These are phyloP conservation scores for Smittium mucronatum DNA, from an alignment of 371 early-diverging fungal genomes.

Conservation along the genomic window DNA sequence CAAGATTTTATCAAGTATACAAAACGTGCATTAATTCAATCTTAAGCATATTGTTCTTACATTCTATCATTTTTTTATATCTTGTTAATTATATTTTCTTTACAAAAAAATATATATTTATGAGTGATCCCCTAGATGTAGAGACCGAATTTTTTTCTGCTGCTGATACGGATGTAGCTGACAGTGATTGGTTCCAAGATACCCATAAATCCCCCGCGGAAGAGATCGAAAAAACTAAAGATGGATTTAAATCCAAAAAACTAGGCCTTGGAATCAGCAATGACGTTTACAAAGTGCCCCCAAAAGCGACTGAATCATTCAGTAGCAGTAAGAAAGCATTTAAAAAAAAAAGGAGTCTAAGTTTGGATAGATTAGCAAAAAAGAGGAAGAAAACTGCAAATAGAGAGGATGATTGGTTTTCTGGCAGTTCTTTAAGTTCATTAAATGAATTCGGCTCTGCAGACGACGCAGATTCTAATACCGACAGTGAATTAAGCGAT, in stretches of 20 bases:
- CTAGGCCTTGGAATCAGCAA: constrained; percentile 1
- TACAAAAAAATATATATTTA: too few relatives aligned
- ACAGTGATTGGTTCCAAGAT: constrained; percentile 26
- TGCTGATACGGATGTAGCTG: constrained; percentile 28
- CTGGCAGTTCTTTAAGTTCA: constrained; percentile 10
- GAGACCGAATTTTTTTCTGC: constrained; percentile 18
- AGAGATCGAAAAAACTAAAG: background rate
- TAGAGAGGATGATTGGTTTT: constrained; percentile 10
- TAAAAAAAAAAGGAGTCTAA: constrained; percentile 26
- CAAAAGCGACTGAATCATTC: background rate
- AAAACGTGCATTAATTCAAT: too few relatives aligned
- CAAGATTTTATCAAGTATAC: too few relatives aligned
- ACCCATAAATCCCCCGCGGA: too few relatives aligned
- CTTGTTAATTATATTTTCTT: too few relatives aligned
- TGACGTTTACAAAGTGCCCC: background rate
- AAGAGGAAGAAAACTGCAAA: background rate
- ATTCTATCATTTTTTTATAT: too few relatives aligned
- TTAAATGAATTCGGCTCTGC: background rate
- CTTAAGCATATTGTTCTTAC: too few relatives aligned
- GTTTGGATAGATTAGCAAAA: constrained; percentile 1
- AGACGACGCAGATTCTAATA: too few relatives aligned
- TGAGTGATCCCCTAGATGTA: constrained; percentile 15
- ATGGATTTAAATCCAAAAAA: constrained; percentile 5
- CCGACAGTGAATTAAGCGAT: constrained; percentile 5
- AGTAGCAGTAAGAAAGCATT: background rate